Percentiles rank a stretch among this genome's conserved stretches.
Conservation (phyloP, 192 early-diverging fungal species). For the Geranomyces michiganensis region DNA sequence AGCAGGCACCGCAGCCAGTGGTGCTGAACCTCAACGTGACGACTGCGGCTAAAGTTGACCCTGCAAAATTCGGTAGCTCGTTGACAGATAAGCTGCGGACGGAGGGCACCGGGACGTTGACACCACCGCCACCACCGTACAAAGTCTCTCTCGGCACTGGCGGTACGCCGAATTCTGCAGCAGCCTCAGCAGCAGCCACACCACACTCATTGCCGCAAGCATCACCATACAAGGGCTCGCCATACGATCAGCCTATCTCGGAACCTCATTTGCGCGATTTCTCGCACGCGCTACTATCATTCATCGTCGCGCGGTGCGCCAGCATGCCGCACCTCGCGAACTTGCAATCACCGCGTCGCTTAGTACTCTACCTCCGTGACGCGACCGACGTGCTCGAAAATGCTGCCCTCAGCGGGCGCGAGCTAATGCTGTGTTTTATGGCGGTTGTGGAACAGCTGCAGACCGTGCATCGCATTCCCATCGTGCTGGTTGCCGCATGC, state of each 20-base stretch:
- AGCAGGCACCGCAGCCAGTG: background rate
- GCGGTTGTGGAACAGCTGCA: conserved; percentile 31
- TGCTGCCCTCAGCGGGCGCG: conserved; percentile 27
- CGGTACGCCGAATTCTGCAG: background rate
- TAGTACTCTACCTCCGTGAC: conserved; percentile 42
- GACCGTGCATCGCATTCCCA: conserved; percentile 19
- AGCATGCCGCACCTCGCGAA: conserved; percentile 12
- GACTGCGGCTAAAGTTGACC: background rate
- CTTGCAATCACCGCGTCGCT: conserved; percentile 12
- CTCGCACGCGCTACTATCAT: conserved; percentile 16
- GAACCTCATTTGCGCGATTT: conserved; percentile 28
- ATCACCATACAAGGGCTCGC: background rate
- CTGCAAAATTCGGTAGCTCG: background rate
- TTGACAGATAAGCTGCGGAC: background rate
- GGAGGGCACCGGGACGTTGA: background rate
- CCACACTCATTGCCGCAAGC: too few species aligned
- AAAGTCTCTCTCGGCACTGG: background rate
- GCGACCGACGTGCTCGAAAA: conserved; percentile 41
- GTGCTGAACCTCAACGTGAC: conserved; percentile 30
- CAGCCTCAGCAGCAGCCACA: background rate
- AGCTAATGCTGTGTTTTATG: conserved; percentile 34
- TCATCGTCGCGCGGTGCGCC: conserved; percentile 21
- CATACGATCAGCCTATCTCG: conserved; percentile 24
- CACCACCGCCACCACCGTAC: background rate
- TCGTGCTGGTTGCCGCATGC: conserved; percentile 41